phyloP scores from a whole-genome alignment of 192 early-diverging fungal genomes.

The Phycomyces blakesleeanus region DNA sequence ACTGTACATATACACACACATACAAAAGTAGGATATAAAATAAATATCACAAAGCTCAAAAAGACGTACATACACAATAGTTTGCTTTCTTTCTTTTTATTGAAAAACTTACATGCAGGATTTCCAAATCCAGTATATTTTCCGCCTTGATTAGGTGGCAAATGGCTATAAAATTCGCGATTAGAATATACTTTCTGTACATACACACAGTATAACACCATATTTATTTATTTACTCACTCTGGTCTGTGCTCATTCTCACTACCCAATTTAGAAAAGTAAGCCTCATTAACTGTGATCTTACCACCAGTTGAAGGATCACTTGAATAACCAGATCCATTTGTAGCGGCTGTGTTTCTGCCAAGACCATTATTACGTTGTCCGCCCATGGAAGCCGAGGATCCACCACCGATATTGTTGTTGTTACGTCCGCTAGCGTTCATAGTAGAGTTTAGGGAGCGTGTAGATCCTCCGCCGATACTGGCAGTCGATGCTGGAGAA shows the following conservation, averaged over 20 bases:
- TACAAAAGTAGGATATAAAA: background rate
- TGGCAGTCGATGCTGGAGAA: conserved; percentile 11
- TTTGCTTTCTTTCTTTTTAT: too few species aligned
- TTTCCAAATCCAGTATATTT: conserved; percentile 75
- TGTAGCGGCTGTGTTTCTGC: background rate
- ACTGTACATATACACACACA: conserved; percentile 24
- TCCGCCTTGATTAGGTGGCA: conserved; percentile 72
- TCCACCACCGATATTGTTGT: too few species aligned
- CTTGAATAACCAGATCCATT: conserved; percentile 7
- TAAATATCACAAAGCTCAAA: background rate
- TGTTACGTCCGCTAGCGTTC: conserved; percentile 1
- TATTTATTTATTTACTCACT: too few species aligned
- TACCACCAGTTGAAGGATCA: conserved; percentile 11
- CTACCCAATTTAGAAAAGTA: conserved; percentile 70
- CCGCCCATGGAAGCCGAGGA: conserved; percentile 16
- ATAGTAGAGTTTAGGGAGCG: conserved; percentile 26
- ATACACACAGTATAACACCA: too few species aligned
- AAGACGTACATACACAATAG: too few species aligned
- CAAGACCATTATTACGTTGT: conserved; percentile 7
- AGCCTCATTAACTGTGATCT: conserved; percentile 71
- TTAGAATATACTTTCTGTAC: background rate
- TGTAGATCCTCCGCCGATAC: conserved; percentile 26
- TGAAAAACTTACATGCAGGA: conserved; percentile 34
- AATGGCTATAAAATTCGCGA: background rate
- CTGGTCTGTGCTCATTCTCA: conserved; percentile 53